Base-by-base conservation (phyloP, 495 filamentous ascomycete species). In the Xylaria scruposa region DNA sequence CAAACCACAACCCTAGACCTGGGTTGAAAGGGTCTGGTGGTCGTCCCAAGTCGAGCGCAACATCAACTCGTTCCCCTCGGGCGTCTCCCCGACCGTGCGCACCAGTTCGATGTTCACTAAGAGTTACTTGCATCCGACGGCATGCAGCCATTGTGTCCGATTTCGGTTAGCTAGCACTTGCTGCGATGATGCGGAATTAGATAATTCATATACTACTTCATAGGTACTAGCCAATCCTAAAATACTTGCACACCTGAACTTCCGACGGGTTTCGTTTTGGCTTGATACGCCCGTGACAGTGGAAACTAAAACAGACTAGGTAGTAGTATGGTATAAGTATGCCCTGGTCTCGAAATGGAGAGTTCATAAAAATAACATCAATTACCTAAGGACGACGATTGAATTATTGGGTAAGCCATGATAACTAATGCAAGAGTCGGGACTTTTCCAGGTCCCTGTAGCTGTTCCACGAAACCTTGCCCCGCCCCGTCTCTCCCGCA, bases 41-140 rank as follows among this genome's bases (percentile, higher is more conserved):
- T 60, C 58, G 33, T 60, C 58, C 58, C 58, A 60, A 60, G 58
- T 60, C 38, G 17, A 33, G 58, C 29, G 54, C 58, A 60, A 60
- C 58, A 36, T n/a, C 58, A 38, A 38, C 53, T 13, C 3, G 26
- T 56, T 56, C 53, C 26, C 53, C 53, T 26, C 26, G 19, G 33
- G 33, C 58, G 38, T 36, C 15, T 4, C 15, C 21, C 58, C 33
- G 33, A 24, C 58, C 58, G 58, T 60, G 58, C 33, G 58, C 38
- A 38, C 58, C 58, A n/a, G 29, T 9, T 38, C 31, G 56, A n/a
- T 17, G 58, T 38, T 21, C 8, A 15, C 31, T 12, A 29, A 40
- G 33, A 60, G n/a, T 8, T 7, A 19, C 19, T 7, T 19, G 56
- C 29, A n/a, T 59, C 53, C 6, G 36, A 8, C 7, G 8, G 24